These are phyloP conservation scores for Plasmodium falciparum DNA, from an alignment of 169 alveolate species.

Conservation along the genomic window DNA sequence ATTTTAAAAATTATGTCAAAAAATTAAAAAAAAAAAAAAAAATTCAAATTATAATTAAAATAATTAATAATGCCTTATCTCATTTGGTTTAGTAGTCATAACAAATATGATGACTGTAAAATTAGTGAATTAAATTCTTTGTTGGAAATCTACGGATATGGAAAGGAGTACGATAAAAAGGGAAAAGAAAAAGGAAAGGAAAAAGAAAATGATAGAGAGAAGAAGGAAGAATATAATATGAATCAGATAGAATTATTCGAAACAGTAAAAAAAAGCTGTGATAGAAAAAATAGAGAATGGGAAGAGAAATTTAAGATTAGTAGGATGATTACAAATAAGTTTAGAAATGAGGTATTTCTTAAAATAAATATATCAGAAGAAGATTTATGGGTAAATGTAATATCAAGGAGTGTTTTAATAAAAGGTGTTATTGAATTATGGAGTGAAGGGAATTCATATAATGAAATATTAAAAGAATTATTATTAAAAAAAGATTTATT, in stretches of 20 bases:
- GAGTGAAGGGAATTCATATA: conserved; percentile 77
- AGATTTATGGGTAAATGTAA: conserved; percentile 67
- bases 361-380: conserved; percentile 70
- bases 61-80: conserved; percentile 58
- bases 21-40: background rate
- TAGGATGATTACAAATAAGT: conserved; percentile 5
- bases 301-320: background rate
- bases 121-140: conserved; percentile 79
- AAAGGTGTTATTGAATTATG: conserved; percentile 81
- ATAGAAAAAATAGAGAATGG: background rate
- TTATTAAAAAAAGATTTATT: conserved; percentile 31
- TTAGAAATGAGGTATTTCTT: conserved; percentile 68
- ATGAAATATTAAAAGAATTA: conserved; percentile 60
- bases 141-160: conserved; percentile 67
- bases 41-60: background rate
- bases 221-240: conserved; percentile 7
- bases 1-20: no score
- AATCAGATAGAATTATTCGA: no score
- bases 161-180: no score
- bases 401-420: conserved; percentile 77
- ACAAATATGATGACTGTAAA: conserved; percentile 79
- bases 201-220: background rate
- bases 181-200: background rate
- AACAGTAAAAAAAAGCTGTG: background rate
- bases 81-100: conserved; percentile 82